Evolutionary conservation across 352 stramenopile species (phyloP), one percentile per base, ranked within the genome.

Genomic region (Globisporangium recalcitrans): DNA sequence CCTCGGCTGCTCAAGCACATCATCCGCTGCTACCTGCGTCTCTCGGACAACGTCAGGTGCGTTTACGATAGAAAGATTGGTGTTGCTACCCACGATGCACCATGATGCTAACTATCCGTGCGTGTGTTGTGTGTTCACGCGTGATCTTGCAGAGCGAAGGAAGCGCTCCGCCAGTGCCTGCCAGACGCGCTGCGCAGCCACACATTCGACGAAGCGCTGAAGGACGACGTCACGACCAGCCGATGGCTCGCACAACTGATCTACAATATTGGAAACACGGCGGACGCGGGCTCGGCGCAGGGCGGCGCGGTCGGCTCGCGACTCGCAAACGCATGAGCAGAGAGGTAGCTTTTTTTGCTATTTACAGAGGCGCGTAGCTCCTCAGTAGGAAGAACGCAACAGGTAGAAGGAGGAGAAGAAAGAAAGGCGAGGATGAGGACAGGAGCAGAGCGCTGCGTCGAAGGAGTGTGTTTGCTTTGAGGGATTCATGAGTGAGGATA

Each of bases 1-100:
- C 93, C 97, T 14, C 83, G 97, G 5, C 77, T 99, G 48, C 87
- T 99, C 60, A 99, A 99, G 78, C 97, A 99, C 84, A 98, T 99
- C 54, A 97, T 99, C 38, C 91, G 96, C 36, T 99, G 97, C 83
- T 99, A 99, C 73, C 73, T 99, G 34, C 87, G 97, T 54, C 84
- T 99, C 19, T 91, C 88, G 47, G 86, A 95, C 60, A 93, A 95
- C 69, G 71, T 80, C 68, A 66, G 34, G 62, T 63, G 52, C 46
- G 40, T 65, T 31, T 32, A 31, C 13, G 13, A 40, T 40, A 19
- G 34, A 40, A 13, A 19, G 34, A 29, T 24, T 44, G 42, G 10
- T 2, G 40, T 63, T n/a, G n/a, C 10, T n/a, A n/a, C n/a, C n/a
- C n/a, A n/a, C n/a, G n/a, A n/a, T n/a, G n/a, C n/a, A n/a, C n/a